Evolutionary conservation across 2,329 filamentous ascomycete genomes (phyloP), one percentile per base, ranked within the genome.

Genomic region (Tolypocladium guangdongense): DNA sequence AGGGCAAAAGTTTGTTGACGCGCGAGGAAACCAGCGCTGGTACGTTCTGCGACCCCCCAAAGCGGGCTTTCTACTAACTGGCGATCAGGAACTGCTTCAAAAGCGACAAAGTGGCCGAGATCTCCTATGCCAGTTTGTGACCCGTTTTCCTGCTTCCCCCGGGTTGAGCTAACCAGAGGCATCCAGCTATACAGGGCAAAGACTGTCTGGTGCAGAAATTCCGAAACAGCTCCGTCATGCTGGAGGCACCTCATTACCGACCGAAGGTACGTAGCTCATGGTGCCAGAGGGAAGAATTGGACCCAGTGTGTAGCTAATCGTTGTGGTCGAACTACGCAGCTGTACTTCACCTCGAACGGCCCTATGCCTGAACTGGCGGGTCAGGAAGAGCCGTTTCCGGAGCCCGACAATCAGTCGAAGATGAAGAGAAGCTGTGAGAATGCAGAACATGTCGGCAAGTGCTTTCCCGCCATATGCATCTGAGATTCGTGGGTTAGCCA

Each of bases 151-250:
- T 3, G 3, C 7, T 12, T 4, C 6, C 16, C 4, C 7, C 0
- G 14, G 12, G 5, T 4, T 8, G 1, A 14, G 43, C 55, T 62
- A 22, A 63, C 73, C 53, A 73, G 50, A 51, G 53, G 11, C 14
- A 22, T 49, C 43, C 54, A 90, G 87, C 91, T 14, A 92, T 96
- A 55, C 93, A 99, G 73, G 93, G 93, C 47, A 86, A 87, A 58
- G 90, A 96, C 64, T 92, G 89, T 58, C 77, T 97, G 0, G 82
- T 96, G 7, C 88, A 95, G 67, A 96, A 97, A 66, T 99, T 99
- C 65, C 85, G 93, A 37, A 99, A 99, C 73, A 96, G 90, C 39
- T 92, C 90, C 0, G 90, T 99, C 33, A 96, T 97, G 90, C 76
- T 92, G 1, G 91, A 97, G 70, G 81, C 84, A 12, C 76, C 82